Evolutionary conservation across 768 basidiomycete genomes (phyloP).

Genomic region (Porphyrellus cyaneotinctus): DNA sequence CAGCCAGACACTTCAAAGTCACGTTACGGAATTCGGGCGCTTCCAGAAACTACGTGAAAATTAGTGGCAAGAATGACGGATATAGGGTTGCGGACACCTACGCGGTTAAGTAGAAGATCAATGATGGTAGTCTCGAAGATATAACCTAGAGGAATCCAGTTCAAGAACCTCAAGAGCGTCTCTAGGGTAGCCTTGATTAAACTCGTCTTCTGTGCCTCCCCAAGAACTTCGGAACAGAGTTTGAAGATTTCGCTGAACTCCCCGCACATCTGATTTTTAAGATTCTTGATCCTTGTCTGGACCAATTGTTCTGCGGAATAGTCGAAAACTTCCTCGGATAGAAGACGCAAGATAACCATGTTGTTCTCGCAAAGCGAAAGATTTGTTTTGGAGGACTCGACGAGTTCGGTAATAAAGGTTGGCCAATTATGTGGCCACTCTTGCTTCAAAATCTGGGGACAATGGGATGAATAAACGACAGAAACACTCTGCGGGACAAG

Average conservation of each 20-base stretch:
- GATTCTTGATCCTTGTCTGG: slow-evolving; percentile 92
- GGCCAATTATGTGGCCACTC: slow-evolving; percentile 99
- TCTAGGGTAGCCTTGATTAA: slow-evolving; percentile 93
- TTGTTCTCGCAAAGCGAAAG: slow-evolving; percentile 98
- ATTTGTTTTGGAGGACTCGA: slow-evolving; percentile 95
- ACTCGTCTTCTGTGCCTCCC: slow-evolving; percentile 94
- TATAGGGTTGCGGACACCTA: slow-evolving; percentile 39
- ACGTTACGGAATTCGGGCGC: slow-evolving; percentile 96
- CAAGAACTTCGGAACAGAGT: slow-evolving; percentile 92
- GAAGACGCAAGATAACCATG: slow-evolving; percentile 94
- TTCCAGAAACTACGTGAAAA: slow-evolving; percentile 76
- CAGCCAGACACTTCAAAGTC: slow-evolving; percentile 92
- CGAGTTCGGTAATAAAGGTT: slow-evolving; percentile 93
- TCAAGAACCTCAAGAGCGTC: slow-evolving; percentile 91
- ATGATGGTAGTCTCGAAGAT: slow-evolving; percentile 99
- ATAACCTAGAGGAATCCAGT: slow-evolving; percentile 99
- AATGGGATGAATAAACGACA: slow-evolving; percentile 5
- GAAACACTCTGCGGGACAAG: neutral
- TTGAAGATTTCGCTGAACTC: slow-evolving; percentile 98
- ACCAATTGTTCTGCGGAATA: slow-evolving; percentile 99
- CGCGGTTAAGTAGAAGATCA: slow-evolving; percentile 86
- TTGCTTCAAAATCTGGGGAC: slow-evolving; percentile 87
- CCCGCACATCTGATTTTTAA: slow-evolving; percentile 98
- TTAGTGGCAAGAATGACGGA: slow-evolving; percentile 13
- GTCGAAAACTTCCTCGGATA: slow-evolving; percentile 99